Conservation (phyloP, 2,329 filamentous ascomycete genomes). For the Coniochaeta hoffmannii region DNA sequence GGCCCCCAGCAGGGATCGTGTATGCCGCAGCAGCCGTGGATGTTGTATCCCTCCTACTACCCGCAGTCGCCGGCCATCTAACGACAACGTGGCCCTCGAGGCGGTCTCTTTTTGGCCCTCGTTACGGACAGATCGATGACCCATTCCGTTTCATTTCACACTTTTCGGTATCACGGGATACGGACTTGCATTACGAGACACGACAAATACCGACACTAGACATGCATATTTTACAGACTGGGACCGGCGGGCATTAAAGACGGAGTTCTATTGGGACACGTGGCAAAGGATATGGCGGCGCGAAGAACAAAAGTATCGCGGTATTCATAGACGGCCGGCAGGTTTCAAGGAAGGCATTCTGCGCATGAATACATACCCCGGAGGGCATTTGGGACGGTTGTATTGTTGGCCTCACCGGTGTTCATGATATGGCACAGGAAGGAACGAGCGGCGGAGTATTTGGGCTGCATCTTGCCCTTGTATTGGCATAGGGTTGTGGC, state of each 20-base stretch:
- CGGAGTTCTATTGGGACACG: not conserved
- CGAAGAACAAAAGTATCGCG: not conserved
- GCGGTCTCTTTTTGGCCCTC: not conserved
- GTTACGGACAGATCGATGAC: not conserved
- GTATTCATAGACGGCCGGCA: not conserved
- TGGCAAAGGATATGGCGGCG: not conserved
- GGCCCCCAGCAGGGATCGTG: constrained; percentile 7
- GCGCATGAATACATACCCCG: constrained; percentile 2
- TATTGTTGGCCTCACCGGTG: not conserved
- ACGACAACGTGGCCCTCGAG: not conserved
- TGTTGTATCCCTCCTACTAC: constrained; percentile 10
- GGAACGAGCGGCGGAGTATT: no score
- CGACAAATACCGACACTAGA: not conserved
- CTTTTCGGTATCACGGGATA: not conserved
- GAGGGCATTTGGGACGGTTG: not conserved
- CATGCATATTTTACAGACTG: not conserved
- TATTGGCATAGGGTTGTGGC: not conserved
- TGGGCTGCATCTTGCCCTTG: not conserved
- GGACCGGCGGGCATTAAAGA: not conserved
- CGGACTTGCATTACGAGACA: not conserved
- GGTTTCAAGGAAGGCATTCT: not conserved
- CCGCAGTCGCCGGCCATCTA: constrained; percentile 8
- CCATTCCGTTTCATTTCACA: not conserved
- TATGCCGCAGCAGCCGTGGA: constrained; percentile 9
- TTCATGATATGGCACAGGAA: not conserved